phyloP scores from a whole-genome alignment of 768 basidiomycete species.

The Termitomyces sp. region DNA sequence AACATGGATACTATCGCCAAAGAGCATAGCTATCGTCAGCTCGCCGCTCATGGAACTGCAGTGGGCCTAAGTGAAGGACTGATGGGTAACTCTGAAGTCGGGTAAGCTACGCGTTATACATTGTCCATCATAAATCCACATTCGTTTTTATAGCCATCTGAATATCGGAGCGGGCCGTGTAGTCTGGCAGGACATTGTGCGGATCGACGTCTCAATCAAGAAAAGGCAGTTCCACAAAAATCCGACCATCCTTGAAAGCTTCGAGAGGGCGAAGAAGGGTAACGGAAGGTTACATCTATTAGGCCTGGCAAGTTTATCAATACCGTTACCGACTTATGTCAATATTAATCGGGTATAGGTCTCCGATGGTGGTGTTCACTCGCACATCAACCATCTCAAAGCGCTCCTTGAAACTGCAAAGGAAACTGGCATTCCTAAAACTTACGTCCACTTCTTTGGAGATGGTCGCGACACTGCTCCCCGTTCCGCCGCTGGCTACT shows the following conservation, averaged over 20 bases:
- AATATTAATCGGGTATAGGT: constrained; percentile 31
- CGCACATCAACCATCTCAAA: constrained; percentile 87
- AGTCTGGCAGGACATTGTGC: constrained; percentile 98
- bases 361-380: constrained; percentile 97
- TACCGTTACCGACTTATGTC: neutral
- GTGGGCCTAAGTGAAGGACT: constrained; percentile 91
- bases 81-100: constrained; percentile 98
- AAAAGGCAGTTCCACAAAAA: constrained; percentile 85
- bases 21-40: constrained; percentile 65
- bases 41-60: constrained; percentile 86
- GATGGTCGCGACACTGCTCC: constrained; percentile 96
- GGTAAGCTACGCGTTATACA: constrained; percentile 42
- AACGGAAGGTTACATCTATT: constrained; percentile 86
- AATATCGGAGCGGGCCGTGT: constrained; percentile 95
- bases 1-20: constrained; percentile 89
- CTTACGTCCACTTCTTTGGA: constrained; percentile 91
- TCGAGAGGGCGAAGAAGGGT: constrained; percentile 75
- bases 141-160: constrained; percentile 60
- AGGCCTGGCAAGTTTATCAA: constrained; percentile 59
- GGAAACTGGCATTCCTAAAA: constrained; percentile 76
- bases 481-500: constrained; percentile 73
- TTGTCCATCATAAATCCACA: neutral
- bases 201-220: constrained; percentile 89
- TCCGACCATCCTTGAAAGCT: constrained; percentile 64
- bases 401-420: constrained; percentile 91